A percentile compares a stretch with the other conserved stretches of the same genome.
These are phyloP conservation scores for Schizochytrium sp. DNA, from an alignment of 108 stramenopile genomes.

Conservation along the genomic window DNA sequence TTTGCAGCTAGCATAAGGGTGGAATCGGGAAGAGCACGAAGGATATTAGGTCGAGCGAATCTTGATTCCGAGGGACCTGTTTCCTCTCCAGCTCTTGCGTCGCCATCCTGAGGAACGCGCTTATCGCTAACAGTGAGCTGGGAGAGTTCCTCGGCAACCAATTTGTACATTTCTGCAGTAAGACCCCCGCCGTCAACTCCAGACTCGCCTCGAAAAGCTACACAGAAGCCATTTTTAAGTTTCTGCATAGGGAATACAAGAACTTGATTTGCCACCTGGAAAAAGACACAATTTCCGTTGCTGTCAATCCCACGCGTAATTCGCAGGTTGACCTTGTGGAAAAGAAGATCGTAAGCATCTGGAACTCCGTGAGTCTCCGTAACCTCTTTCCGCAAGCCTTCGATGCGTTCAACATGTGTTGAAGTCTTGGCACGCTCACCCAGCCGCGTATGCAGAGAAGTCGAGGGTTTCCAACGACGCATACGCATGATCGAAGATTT, in stretches of 20 bases:
- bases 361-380: constrained; percentile 13
- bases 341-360: constrained; percentile 54
- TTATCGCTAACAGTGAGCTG: background rate
- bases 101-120: background rate
- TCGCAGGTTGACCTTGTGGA: constrained; percentile 39
- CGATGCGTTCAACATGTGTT: constrained; percentile 21
- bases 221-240: constrained; percentile 39
- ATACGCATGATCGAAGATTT: constrained; percentile 21
- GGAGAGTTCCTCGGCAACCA: constrained; percentile 55
- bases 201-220: constrained; percentile 59
- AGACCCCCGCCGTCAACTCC: constrained; percentile 60
- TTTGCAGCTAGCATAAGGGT: constrained; percentile 58
- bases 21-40: background rate
- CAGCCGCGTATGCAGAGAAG: background rate
- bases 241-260: constrained; percentile 16
- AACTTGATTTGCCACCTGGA: background rate
- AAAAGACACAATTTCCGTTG: constrained; percentile 14
- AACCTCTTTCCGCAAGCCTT: constrained; percentile 27
- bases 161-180: constrained; percentile 52
- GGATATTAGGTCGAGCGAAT: background rate
- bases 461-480: constrained; percentile 15
- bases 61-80: background rate
- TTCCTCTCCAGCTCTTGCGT: background rate
- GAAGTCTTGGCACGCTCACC: constrained; percentile 52
- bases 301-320: constrained; percentile 16